Conservation (phyloP, 1,139 yeast genomes). For the Zygoascus sp. region DNA sequence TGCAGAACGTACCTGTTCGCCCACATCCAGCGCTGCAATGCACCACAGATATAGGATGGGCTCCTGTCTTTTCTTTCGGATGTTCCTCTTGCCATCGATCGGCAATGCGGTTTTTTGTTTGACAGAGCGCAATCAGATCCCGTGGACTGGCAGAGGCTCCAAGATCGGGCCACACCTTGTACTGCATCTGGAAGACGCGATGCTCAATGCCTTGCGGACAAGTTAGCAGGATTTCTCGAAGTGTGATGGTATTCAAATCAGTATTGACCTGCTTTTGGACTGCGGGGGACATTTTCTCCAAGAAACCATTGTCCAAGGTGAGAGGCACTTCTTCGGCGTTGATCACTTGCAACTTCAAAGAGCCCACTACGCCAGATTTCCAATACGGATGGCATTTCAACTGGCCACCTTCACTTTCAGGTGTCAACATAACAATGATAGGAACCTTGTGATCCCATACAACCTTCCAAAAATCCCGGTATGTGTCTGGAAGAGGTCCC, state of each 20-base stretch:
- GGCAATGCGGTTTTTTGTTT: conserved; percentile 38
- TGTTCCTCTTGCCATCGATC: conserved; percentile 11
- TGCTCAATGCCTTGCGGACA: conserved; percentile 17
- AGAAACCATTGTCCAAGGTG: background rate
- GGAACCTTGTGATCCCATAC: conserved; percentile 58
- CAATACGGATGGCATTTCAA: conserved; percentile 57
- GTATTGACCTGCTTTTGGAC: background rate
- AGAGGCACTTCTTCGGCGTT: conserved; percentile 19
- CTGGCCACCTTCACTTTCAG: conserved; percentile 48
- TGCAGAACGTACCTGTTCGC: conserved; percentile 80
- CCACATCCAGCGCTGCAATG: conserved; percentile 96
- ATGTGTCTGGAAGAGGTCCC: conserved; percentile 74
- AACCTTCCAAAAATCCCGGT: conserved; percentile 79
- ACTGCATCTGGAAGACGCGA: conserved; percentile 60
- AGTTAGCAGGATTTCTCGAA: conserved; percentile 24
- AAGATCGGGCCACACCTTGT: conserved; percentile 76
- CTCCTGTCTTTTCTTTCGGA: background rate
- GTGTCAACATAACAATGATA: conserved; percentile 66
- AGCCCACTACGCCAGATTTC: conserved; percentile 37
- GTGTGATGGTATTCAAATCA: conserved; percentile 17
- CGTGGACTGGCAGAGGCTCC: conserved; percentile 57
- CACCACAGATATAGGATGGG: conserved; percentile 45
- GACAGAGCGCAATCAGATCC: conserved; percentile 50
- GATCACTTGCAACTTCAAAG: conserved; percentile 19
- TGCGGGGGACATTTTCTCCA: background rate